Base-by-base conservation (phyloP, 441 rosid genomes). In the Eutrema salsugineum region DNA sequence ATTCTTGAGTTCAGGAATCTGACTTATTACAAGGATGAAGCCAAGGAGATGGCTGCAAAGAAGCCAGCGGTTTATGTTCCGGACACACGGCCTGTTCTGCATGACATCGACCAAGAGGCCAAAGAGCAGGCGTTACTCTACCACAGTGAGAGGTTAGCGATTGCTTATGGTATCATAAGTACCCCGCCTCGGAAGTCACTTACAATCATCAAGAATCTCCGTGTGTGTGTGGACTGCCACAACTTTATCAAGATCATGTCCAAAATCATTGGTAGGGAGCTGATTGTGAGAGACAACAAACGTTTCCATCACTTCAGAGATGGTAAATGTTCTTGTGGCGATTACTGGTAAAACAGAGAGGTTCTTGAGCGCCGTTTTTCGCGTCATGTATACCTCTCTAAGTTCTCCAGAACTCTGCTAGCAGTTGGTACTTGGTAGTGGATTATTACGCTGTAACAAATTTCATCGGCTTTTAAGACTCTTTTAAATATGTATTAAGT, bases 21-120 rank as follows among this genome's bases (percentile, higher is more conserved):
- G 24, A 80, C 85, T 1, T 83, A 81, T 49, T 91, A 88, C 86
- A 89, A 84, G 81, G 94, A 91, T 53, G 94, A 89, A 35, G 94
- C 87, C 11, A 88, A 87, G 56, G 79, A 84, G 59, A 89, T 80
- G 85, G 88, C 84, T 19, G 67, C 82, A 55, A 79, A 81, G 86
- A 87, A 86, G 43, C 85, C 77, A 68, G 80, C 65, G 10, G 81
- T 81, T 59, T 91, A 91, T 59, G 94, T 89, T 32, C 94, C 97
- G 0, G 91, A 91, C 81, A 85, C 97, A 3, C 77, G 90, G 65
- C 85, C 70, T 40, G 96, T 91, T 36, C 96, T 89, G 42, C 96
- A 91, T 39, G 94, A 91, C 71, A 89, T 91, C 19, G 97, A 91
- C 80, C 88, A 89, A 79, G 96, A 91, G 77, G 96, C 96, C 0